These are phyloP conservation scores for Nowakowskiella sp. DNA, from an alignment of 192 early-diverging fungal species.

Conservation along the genomic window DNA sequence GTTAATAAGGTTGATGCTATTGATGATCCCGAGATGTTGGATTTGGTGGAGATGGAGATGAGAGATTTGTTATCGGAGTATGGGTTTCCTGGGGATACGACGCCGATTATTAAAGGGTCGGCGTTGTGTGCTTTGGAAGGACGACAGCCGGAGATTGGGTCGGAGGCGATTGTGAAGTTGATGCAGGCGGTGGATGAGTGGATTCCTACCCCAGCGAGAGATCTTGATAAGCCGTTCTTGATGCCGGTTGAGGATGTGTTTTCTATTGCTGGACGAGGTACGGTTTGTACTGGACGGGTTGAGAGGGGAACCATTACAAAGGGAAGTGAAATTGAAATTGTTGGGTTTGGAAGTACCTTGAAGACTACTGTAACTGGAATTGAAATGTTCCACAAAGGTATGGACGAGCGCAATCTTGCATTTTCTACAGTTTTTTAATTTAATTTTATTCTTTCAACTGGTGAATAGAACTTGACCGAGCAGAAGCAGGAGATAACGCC, in stretches of 20 bases:
- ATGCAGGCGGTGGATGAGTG: constrained; percentile 86
- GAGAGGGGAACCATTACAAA: constrained; percentile 88
- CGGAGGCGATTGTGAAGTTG: constrained; percentile 79
- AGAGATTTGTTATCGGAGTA: constrained; percentile 87
- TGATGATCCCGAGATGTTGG: constrained; percentile 94
- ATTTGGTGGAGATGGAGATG: constrained; percentile 98
- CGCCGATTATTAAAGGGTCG: constrained; percentile 86
- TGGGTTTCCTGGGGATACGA: constrained; percentile 84
- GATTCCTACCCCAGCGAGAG: constrained; percentile 87
- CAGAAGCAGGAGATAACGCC: constrained; percentile 98
- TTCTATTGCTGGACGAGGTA: constrained; percentile 96
- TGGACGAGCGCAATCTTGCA: constrained; percentile 1
- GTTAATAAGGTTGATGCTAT: constrained; percentile 98
- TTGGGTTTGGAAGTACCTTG: constrained; percentile 79
- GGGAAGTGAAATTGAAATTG: constrained; percentile 93
- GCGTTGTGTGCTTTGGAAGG: constrained; percentile 93
- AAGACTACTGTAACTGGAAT: constrained; percentile 96
- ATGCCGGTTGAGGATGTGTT: constrained; percentile 99
- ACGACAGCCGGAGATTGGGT: constrained; percentile 82
- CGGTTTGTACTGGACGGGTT: constrained; percentile 90
- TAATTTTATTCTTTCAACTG: background rate
- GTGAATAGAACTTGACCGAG: constrained; percentile 75
- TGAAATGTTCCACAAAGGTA: constrained; percentile 98
- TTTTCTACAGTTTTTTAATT: background rate
- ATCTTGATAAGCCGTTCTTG: constrained; percentile 97